Percentiles rank a stretch among this genome's conserved stretches.
Evolutionary conservation across 2,329 filamentous ascomycete genomes (phyloP).

Genomic region (Aspergillus spinulosporus): DNA sequence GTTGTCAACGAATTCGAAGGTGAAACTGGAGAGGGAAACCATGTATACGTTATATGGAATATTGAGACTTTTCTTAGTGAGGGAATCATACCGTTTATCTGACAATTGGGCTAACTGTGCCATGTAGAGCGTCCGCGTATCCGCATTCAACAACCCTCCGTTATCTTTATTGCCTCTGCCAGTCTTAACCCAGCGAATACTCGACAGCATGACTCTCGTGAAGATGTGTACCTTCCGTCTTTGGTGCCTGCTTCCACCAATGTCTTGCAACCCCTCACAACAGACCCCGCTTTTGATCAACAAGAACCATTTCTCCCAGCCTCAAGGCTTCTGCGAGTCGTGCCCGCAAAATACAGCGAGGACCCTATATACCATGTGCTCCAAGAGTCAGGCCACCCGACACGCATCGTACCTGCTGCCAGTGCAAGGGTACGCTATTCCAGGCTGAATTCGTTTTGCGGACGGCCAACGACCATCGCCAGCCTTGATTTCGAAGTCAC

Average conservation of each 20-base stretch:
- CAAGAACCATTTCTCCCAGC: conserved; percentile 58
- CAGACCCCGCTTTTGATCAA: conserved; percentile 49
- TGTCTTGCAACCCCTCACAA: conserved; percentile 56
- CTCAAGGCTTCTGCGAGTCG: conserved; percentile 57
- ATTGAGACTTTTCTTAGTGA: conserved; percentile 46
- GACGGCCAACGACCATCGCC: conserved; percentile 51
- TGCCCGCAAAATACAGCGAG: conserved; percentile 52
- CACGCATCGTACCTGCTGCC: conserved; percentile 56
- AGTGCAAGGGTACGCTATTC: conserved; percentile 59
- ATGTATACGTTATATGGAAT: conserved; percentile 49
- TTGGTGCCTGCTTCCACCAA: conserved; percentile 59
- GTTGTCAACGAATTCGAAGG: conserved; percentile 46
- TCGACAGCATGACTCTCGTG: conserved; percentile 36
- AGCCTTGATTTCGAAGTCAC: conserved; percentile 59
- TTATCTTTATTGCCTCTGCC: conserved; percentile 55
- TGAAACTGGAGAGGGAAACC: conserved; percentile 39
- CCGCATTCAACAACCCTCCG: conserved; percentile 56
- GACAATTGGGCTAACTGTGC: conserved; percentile 17
- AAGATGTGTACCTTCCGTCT: conserved; percentile 56
- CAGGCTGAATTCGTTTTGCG: conserved; percentile 45
- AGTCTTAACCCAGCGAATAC: conserved; percentile 47
- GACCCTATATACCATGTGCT: conserved; percentile 55
- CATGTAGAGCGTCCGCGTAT: conserved; percentile 46
- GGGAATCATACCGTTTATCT: conserved; percentile 12
- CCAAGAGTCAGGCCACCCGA: conserved; percentile 54